Base-by-base conservation (phyloP, 306 rosid species). In the Prosopis cineraria region DNA sequence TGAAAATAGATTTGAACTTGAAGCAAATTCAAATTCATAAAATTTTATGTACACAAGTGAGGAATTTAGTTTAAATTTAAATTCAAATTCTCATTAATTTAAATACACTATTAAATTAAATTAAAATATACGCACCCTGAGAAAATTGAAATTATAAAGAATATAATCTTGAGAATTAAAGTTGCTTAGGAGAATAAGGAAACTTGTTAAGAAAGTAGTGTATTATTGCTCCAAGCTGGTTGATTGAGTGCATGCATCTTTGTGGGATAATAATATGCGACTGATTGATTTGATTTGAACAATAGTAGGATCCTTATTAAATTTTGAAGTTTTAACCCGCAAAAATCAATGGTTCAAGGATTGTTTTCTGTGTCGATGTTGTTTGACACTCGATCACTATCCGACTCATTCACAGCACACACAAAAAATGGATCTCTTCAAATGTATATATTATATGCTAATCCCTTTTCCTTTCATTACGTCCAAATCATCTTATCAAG, bases 201-300 rank as follows among this genome's bases (percentile, higher is more conserved):
- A 20, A 20, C 58, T 52, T 52, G 27, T n/a, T 52, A 7, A 8
- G 27, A 52, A 52, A 20, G 25, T 52, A n/a, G n/a, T 52, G 58
- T 5, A 52, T 52, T 52, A 19, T 52, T 52, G 7, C 20, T 52
- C 27, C 13, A 52, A 52, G 59, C 29, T 52, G 59, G 59, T 20
- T 48, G 8, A 13, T 43, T 79, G 70, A 72, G 76, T 85, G 82
- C 84, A 85, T 85, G 80, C 76, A 85, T 79, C 86, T n/a, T n/a
- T 52, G 25, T 27, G 79, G 58, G 55, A 24, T 47, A 47, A 3
- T 22, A 53, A 79, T 43, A 10, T 79, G 70, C 31, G 47, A 50
- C 13, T 82, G 62, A 73, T 78, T 84, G 68, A 20, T 52, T 52
- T 52, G 59, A 52, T 52, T n/a, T 52, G 84, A 85, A 75, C 2